phyloP scores from a whole-genome alignment of 169 alveolate genomes.

The Plasmodium adleri region DNA sequence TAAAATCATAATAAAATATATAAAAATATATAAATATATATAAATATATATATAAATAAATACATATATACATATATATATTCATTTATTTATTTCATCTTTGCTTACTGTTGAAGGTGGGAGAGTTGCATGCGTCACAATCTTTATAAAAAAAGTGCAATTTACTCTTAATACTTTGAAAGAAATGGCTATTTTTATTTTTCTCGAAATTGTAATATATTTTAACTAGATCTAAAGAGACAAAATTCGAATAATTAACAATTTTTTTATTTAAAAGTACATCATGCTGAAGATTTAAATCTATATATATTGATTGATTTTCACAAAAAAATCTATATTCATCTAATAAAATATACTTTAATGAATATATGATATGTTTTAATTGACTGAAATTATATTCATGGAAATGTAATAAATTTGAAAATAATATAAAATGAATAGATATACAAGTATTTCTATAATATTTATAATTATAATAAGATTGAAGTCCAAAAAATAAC shows the following conservation, averaged over 20 bases:
- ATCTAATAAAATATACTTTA: slow-evolving; percentile 47
- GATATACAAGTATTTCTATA: slow-evolving; percentile 86
- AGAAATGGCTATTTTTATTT: slow-evolving; percentile 38
- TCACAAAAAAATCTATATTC: slow-evolving; percentile 48
- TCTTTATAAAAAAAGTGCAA: slow-evolving; percentile 55
- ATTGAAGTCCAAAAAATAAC: slow-evolving; percentile 88
- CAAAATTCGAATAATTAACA: slow-evolving; percentile 28
- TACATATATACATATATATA: slow-evolving; percentile 7
- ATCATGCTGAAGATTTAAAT: slow-evolving; percentile 45
- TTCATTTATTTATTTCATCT: not conserved
- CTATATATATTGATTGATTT: slow-evolving; percentile 34
- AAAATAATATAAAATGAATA: slow-evolving; percentile 79
- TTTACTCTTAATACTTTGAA: slow-evolving; percentile 46
- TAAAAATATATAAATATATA: not conserved
- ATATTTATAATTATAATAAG: slow-evolving; percentile 81
- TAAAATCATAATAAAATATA: slow-evolving; percentile 5
- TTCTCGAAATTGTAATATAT: slow-evolving; percentile 37
- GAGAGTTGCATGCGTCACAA: slow-evolving; percentile 62
- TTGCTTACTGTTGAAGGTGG: slow-evolving; percentile 50
- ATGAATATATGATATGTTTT: slow-evolving; percentile 43
- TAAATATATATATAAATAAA: not conserved
- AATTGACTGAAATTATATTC: slow-evolving; percentile 61
- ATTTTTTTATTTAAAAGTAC: slow-evolving; percentile 46
- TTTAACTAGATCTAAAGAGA: slow-evolving; percentile 27
- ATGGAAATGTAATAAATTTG: slow-evolving; percentile 66